phyloP scores from a whole-genome alignment of 164 flowering plant genomes.

The Houttuynia cordata region DNA sequence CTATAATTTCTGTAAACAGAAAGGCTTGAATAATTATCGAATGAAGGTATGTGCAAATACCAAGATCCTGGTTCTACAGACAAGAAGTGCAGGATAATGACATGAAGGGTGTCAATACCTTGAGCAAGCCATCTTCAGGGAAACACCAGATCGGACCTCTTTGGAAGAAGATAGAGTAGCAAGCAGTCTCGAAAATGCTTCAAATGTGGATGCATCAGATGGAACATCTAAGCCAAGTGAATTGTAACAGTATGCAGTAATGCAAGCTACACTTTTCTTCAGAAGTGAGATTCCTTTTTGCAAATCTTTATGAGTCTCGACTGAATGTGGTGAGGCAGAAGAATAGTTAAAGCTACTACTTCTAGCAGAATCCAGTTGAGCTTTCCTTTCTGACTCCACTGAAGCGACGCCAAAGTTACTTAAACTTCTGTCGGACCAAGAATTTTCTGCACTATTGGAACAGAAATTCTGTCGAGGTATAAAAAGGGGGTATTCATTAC shows the following conservation, averaged over 20 bases:
- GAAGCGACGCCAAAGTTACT: conserved; percentile 87
- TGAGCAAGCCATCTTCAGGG: conserved; percentile 60
- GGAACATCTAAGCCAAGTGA: conserved; percentile 69
- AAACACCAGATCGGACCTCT: conserved; percentile 67
- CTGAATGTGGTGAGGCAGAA: conserved; percentile 76
- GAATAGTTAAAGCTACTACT: conserved; percentile 66
- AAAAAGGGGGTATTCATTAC: conserved; percentile 93
- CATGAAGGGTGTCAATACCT: conserved; percentile 33
- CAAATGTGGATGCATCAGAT: conserved; percentile 79
- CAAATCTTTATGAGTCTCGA: conserved; percentile 77
- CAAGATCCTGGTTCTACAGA: too few relatives aligned
- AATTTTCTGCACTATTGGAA: conserved; percentile 60
- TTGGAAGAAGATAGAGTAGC: conserved; percentile 73
- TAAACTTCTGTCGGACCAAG: conserved; percentile 88
- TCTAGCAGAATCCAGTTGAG: conserved; percentile 48
- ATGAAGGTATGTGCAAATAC: too few relatives aligned
- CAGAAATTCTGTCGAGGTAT: conserved; percentile 84
- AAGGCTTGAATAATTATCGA: neutral
- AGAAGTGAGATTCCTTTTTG: conserved; percentile 95
- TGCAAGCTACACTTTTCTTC: conserved; percentile 93
- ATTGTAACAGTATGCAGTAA: conserved; percentile 79
- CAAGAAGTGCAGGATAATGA: neutral
- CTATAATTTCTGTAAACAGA: conserved; percentile 51
- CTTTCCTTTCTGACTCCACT: conserved; percentile 72
- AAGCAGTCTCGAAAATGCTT: conserved; percentile 81